Evolutionary conservation across 2,329 filamentous ascomycete species (phyloP), one percentile per base, ranked within the genome.

Genomic region (Pyrenophora teres): DNA sequence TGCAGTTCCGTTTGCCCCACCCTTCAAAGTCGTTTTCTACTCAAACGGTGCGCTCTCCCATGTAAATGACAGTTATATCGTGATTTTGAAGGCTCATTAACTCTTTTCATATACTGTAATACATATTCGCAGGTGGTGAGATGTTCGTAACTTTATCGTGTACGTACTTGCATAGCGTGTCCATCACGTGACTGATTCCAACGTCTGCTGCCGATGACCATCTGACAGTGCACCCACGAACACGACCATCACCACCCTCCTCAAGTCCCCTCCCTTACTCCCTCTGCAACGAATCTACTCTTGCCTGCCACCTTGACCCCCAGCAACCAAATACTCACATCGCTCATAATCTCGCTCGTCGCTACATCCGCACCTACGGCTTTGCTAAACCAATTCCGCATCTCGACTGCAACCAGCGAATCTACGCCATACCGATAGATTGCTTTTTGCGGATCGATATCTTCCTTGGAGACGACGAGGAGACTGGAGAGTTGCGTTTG

Each of bases 351-450:
- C 32, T 59, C 56, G 15, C 30, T 46, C 10, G 52, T 54, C 0
- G 40, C 25, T n/a, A 62, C 42, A 42, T 61, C 48, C 10, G 52
- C 54, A 3, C 44, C 54, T 2, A 61, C 44, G 4, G 41, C 52
- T 19, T 57, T 62, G 1, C 50, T 33, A 36, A 65, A 52, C 60
- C 62, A 63, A 32, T 62, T 66, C 2, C 64, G 48, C 40, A 69
- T 40, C 46, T 67, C 64, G 3, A 68, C 55, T 10, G 65, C 62
- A 6, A 66, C 56, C 4, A 68, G 47, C 4, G 64, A 67, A 36
- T 69, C 66, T 2, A 69, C 54, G 4, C 66, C 66, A 35, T 70
- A 67, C 13, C 49, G 41, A 35, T 57, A 40, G 13, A 71, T 47
- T 1, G 69, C 57, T 18, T 57, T 64, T 7, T 36, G 50, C 2